These are phyloP conservation scores for Lentinula edodes DNA, from an alignment of 768 basidiomycete species.

Conservation along the genomic window DNA sequence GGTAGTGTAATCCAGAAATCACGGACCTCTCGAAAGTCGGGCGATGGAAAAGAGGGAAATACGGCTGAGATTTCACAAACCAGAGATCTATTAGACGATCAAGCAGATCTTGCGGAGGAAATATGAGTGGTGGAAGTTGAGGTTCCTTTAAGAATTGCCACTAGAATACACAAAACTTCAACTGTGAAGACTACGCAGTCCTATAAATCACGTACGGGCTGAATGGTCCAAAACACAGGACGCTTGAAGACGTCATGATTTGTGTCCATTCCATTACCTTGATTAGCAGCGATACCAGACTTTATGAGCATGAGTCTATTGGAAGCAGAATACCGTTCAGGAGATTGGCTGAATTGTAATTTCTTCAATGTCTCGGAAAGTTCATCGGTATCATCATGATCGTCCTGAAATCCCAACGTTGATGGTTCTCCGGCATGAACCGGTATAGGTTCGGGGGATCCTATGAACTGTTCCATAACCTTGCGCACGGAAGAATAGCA, in stretches of 20 bases:
- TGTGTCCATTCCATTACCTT: too few species aligned
- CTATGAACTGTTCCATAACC: neutral
- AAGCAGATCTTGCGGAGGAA: conserved; percentile 47
- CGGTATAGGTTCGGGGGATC: neutral
- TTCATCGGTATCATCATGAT: neutral
- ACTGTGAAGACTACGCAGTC: neutral
- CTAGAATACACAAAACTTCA: neutral
- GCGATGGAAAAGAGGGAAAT: conserved; percentile 45
- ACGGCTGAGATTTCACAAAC: conserved; percentile 39
- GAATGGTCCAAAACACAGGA: neutral
- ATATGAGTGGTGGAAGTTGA: conserved; percentile 13
- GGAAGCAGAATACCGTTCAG: neutral
- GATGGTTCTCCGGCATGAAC: neutral
- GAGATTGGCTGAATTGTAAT: neutral
- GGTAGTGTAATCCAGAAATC: conserved; percentile 26
- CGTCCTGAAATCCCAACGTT: neutral
- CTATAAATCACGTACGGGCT: neutral
- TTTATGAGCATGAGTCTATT: neutral
- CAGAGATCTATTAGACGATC: conserved; percentile 40
- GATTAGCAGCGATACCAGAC: neutral
- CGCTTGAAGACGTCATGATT: neutral
- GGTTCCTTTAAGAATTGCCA: neutral
- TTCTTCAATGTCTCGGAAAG: neutral
- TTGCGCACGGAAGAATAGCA: neutral
- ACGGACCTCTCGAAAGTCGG: conserved; percentile 36